These are phyloP conservation scores for Staphylotrichum tortipilum DNA, from an alignment of 495 filamentous ascomycete species.

Conservation along the genomic window DNA sequence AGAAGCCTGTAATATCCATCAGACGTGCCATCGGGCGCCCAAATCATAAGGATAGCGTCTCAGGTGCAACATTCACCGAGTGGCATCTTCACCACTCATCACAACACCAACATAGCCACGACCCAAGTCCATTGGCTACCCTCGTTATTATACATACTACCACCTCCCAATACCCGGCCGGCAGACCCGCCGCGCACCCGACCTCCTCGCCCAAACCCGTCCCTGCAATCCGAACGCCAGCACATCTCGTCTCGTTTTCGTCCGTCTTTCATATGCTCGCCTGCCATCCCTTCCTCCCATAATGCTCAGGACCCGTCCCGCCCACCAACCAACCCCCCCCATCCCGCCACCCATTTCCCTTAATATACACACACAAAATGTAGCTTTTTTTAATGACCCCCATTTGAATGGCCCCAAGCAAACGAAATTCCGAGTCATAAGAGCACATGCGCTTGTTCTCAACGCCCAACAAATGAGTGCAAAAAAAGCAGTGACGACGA, in stretches of 20 bases:
- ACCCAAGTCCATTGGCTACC: conserved; percentile 1
- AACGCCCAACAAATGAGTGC: conserved; percentile 19
- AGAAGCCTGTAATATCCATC: too few relatives aligned
- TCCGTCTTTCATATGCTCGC: background rate
- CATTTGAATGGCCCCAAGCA: background rate
- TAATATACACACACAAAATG: conserved; percentile 5
- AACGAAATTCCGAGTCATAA: conserved; percentile 4
- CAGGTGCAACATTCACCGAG: too few relatives aligned
- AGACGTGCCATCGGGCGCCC: too few relatives aligned
- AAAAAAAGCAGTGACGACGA: conserved; percentile 6
- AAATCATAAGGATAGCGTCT: too few relatives aligned
- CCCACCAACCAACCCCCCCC: background rate
- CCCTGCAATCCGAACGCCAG: conserved; percentile 9
- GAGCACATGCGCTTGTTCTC: conserved; percentile 10
- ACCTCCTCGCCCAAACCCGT: background rate
- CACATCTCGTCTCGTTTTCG: conserved; percentile 8
- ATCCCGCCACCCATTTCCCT: background rate
- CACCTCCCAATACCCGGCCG: background rate
- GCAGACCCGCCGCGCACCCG: conserved; percentile 3
- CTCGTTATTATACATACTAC: too few relatives aligned
- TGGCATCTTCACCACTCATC: too few relatives aligned
- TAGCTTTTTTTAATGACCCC: background rate
- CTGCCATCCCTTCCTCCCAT: too few relatives aligned
- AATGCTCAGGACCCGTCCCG: background rate
- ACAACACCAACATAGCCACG: background rate